Evolutionary conservation across 2,329 filamentous ascomycete species (phyloP), one percentile per base, ranked within the genome.

Genomic region (Sordariomycetes sp.): DNA sequence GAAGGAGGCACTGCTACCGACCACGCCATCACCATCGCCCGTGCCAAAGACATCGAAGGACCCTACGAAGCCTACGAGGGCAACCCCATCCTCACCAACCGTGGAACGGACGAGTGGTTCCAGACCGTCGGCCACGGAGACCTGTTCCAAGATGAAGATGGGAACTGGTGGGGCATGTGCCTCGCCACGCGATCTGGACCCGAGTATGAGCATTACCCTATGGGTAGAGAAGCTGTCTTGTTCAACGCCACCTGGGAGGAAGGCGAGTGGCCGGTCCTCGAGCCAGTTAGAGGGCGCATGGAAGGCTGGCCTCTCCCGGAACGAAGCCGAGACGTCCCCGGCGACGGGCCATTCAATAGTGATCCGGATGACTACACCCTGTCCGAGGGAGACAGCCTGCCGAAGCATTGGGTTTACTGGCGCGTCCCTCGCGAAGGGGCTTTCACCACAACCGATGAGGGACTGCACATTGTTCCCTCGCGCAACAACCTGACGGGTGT

Each of bases 371-470:
- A 46, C 8, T 51, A 70, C 29, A 57, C 63, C 17, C 76, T 77
- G 45, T 41, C 51, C 7, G 55, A 61, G 0, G 55, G 56, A 0
- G 58, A 58, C 1, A 42, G 46, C 1, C 49, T 78, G 0, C 72
- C 73, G 4, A 55, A 57, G 1, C 68, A 78, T 43, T 70, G 79
- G 41, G 61, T 70, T 2, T 60, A 72, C 56, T 75, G 72, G 59
- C 61, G 75, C 4, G 68, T 64, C 10, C 73, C 72, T 3, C 50
- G 58, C 4, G 45, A 53, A 1, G 52, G 42, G 33, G 51, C 44
- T 42, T 72, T 55, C 50, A 52, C 43, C 5, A 41, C 56, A 23
- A 66, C 56, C 8, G 50, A 47, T 8, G 57, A 51, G 0, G 30
- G 30, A 14, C 55, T 48, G 3, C 27, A 38, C 10, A 37, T 48